Conservation (phyloP, 2,329 filamentous ascomycete species). For the Alternaria postmessia region DNA sequence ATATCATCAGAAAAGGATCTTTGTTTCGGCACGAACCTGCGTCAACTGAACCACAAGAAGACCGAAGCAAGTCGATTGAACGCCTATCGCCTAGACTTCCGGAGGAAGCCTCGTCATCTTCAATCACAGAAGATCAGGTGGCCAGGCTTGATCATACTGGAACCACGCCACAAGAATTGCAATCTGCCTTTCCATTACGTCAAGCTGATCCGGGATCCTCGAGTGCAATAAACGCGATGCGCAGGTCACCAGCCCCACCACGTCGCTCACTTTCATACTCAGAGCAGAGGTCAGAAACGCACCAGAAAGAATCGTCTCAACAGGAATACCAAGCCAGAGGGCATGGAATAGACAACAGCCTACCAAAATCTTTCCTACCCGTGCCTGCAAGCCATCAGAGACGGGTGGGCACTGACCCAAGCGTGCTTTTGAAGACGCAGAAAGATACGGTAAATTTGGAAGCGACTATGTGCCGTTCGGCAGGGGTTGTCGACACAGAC, state of each 20-base stretch:
- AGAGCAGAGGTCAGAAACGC: background rate
- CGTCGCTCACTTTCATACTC: background rate
- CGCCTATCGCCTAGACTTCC: background rate
- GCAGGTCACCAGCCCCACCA: background rate
- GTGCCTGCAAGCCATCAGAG: background rate
- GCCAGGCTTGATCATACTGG: background rate
- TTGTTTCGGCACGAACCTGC: background rate
- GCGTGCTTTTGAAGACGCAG: constrained; percentile 10
- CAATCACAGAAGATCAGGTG: background rate
- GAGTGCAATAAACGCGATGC: background rate
- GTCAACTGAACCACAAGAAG: background rate
- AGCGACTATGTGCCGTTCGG: constrained; percentile 18
- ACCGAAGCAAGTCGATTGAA: background rate
- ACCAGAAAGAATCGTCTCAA: background rate
- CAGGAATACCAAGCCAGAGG: constrained; percentile 2
- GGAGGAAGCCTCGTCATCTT: background rate
- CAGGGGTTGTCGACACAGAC: constrained; percentile 1
- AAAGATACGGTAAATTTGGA: constrained; percentile 18
- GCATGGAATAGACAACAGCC: background rate
- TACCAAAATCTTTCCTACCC: background rate
- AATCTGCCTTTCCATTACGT: background rate
- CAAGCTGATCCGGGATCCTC: background rate
- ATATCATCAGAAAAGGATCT: background rate
- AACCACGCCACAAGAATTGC: background rate
- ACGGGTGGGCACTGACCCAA: constrained; percentile 4